Evolutionary conservation across 805 yeast genomes (phyloP).

Genomic region (Starmerella geochares): DNA sequence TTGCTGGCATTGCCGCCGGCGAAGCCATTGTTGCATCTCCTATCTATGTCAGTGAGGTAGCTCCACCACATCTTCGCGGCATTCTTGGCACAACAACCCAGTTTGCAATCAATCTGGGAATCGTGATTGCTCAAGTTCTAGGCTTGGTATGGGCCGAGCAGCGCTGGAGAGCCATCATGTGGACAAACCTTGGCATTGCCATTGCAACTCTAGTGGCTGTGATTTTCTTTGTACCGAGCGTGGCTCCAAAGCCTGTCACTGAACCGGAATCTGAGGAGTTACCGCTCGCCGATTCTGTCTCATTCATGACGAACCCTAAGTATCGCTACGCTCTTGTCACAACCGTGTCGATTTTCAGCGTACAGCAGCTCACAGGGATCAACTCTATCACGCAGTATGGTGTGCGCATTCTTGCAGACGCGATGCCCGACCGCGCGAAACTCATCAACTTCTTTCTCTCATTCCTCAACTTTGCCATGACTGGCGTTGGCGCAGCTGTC

Average conservation of each 20-base stretch:
- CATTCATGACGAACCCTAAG: conserved; percentile 44
- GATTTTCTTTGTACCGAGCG: not conserved
- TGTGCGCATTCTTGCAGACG: conserved; percentile 62
- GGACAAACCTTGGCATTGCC: conserved; percentile 42
- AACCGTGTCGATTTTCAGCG: conserved; percentile 61
- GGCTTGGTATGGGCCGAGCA: conserved; percentile 61
- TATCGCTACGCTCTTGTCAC: conserved; percentile 52
- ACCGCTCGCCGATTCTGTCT: not conserved
- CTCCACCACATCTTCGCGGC: conserved; percentile 63
- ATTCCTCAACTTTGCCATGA: conserved; percentile 59
- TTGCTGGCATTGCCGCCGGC: conserved; percentile 84
- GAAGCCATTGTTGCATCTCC: conserved; percentile 78
- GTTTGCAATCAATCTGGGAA: conserved; percentile 75
- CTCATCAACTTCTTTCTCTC: conserved; percentile 69
- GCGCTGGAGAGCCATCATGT: conserved; percentile 62
- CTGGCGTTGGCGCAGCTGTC: conserved; percentile 60
- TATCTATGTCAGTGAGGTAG: conserved; percentile 64
- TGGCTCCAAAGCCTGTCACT: not conserved
- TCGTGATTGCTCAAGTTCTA: conserved; percentile 62
- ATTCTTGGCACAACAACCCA: conserved; percentile 83
- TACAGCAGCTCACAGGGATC: conserved; percentile 90
- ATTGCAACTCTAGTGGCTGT: not conserved
- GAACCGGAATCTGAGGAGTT: conserved; percentile 1
- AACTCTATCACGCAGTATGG: conserved; percentile 91
- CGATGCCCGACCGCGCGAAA: conserved; percentile 64